These are phyloP conservation scores for Mrakia frigida DNA, from an alignment of 768 basidiomycete genomes.

Conservation along the genomic window DNA sequence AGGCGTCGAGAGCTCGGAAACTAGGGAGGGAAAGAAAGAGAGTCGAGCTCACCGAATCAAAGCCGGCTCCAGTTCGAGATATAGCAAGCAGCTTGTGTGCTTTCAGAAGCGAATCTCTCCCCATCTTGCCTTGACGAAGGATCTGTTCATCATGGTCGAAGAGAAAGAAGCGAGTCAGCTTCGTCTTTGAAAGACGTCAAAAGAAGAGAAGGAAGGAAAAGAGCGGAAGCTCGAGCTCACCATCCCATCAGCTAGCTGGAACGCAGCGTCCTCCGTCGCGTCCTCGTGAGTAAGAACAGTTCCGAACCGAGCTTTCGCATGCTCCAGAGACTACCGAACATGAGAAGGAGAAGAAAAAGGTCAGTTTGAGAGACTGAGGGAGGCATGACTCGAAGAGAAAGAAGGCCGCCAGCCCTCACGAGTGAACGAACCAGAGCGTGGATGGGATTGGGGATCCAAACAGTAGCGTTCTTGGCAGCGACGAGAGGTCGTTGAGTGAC, in stretches of 20 bases:
- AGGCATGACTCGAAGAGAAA: neutral
- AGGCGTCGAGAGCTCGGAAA: neutral
- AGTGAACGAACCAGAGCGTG: neutral
- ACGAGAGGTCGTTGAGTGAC: neutral
- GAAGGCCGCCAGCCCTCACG: neutral
- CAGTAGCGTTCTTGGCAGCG: neutral
- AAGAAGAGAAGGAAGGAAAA: neutral
- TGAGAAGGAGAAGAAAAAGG: neutral
- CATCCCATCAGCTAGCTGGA: neutral
- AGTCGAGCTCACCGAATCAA: slow-evolving; percentile 4
- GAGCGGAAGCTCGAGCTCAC: neutral
- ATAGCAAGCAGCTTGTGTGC: neutral
- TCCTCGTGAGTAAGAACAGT: slow-evolving; percentile 9
- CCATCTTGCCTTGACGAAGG: slow-evolving; percentile 18
- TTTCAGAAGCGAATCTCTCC: neutral
- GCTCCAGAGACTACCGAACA: neutral
- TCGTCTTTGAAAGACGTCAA: neutral
- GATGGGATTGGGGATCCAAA: slow-evolving; percentile 8
- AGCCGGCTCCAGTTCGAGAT: neutral
- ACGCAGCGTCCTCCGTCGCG: neutral
- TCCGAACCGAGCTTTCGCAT: neutral
- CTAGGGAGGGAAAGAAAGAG: neutral
- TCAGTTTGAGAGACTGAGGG: neutral
- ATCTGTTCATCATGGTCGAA: neutral
- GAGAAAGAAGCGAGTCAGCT: neutral